These are phyloP conservation scores for Albizia julibrissin DNA, from an alignment of 306 rosid genomes.

Conservation along the genomic window DNA sequence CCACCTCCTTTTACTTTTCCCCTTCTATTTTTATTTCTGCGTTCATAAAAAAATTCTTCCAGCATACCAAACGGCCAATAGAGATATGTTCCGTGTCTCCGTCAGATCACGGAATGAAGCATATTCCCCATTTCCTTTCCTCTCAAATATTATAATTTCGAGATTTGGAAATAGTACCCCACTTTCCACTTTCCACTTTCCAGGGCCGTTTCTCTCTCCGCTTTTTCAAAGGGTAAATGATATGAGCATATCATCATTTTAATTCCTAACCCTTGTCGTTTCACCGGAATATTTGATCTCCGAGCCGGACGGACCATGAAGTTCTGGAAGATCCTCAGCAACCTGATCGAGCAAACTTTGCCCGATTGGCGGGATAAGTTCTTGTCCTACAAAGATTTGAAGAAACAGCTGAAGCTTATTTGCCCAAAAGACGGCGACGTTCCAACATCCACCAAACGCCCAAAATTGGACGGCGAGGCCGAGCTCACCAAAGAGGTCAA, in stretches of 20 bases:
- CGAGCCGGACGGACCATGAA: constrained; percentile 49
- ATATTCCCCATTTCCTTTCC: not conserved
- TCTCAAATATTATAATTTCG: not conserved
- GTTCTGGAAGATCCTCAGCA: constrained; percentile 78
- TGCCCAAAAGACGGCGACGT: constrained; percentile 47
- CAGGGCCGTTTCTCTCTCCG: not conserved
- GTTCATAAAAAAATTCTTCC: too few species aligned
- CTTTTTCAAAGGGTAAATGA: not conserved
- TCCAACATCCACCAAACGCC: constrained; percentile 42
- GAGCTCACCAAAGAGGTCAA: constrained; percentile 48
- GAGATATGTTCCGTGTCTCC: not conserved
- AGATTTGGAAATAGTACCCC: not conserved
- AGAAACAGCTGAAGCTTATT: constrained; percentile 72
- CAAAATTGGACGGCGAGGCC: constrained; percentile 30
- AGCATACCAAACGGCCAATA: too few species aligned
- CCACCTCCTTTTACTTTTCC: too few species aligned
- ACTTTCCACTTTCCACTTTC: not conserved
- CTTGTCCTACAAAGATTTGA: constrained; percentile 74
- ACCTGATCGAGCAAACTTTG: constrained; percentile 66
- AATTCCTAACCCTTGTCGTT: not conserved
- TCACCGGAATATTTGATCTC: constrained; percentile 3
- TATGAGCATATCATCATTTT: not conserved
- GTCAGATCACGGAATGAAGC: not conserved
- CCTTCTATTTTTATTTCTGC: too few species aligned
- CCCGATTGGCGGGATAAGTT: constrained; percentile 91